Evolutionary conservation across 441 rosid genomes (phyloP), one percentile per base, ranked within the genome.

Genomic region (Adansonia rubrostipa): DNA sequence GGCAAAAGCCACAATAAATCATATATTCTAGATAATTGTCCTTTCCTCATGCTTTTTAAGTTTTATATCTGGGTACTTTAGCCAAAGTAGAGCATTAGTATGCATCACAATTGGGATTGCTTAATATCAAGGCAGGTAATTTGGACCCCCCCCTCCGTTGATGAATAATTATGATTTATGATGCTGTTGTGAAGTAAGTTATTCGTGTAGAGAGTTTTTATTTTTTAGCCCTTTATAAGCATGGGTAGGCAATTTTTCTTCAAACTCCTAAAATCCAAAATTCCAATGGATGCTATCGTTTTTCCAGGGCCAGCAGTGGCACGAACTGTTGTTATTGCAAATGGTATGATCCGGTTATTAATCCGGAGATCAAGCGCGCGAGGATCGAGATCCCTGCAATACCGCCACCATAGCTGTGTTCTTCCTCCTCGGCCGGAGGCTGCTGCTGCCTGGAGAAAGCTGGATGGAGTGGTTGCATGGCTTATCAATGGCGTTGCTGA

Each of bases 401-500:
- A 1, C 6, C 10, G 42, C 56, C 1, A 40, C 36, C 13, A 33
- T 22, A 19, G 44, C 51, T 71, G 1, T 6, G 8, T 77, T 36
- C 44, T 5, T 40, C 44, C 44, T 40, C 44, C 44, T 40, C 36
- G 36, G 36, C 36, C 36, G 36, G 36, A 28, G 36, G 36, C 36
- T 28, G 36, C 3, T 28, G 42, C 66, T 28, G 67, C 5, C 60
- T 7, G 70, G 72, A 72, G 65, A 76, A 84, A 72, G 10, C 10
- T 54, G 28, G 75, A 53, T 54, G 48, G 62, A 53, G 48, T 33
- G 33, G 86, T 75, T 28, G 62, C 73, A 57, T 14, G 85, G 81
- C 75, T 87, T 73, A 44, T 50, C 44, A 44, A 77, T 45, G 85
- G 84, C 4, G 78, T 83, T 15, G 79, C 83, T 4, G 15, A 79